These are phyloP conservation scores for Sarocladium oryzae DNA, from an alignment of 2,329 filamentous ascomycete species.

Conservation along the genomic window DNA sequence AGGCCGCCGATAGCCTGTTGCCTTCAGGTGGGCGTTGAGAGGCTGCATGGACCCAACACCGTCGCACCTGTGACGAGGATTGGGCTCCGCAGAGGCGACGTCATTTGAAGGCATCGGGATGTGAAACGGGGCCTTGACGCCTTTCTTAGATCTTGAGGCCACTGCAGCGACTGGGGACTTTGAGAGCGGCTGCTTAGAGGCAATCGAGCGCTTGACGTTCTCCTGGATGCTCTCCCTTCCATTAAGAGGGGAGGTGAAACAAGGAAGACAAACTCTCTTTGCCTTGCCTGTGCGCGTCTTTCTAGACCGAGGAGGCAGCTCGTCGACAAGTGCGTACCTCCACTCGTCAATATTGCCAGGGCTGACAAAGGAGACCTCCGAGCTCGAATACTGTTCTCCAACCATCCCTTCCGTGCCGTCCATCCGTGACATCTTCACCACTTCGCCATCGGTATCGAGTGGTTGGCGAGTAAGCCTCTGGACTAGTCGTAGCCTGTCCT, in stretches of 20 bases:
- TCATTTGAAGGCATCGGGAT: not conserved
- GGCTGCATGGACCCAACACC: not conserved
- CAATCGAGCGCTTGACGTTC: slow-evolving; percentile 6
- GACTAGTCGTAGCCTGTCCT: not conserved
- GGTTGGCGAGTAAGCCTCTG: not conserved
- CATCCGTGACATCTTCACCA: slow-evolving; percentile 18
- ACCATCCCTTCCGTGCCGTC: slow-evolving; percentile 21
- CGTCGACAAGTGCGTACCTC: slow-evolving; percentile 27
- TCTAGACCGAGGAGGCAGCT: slow-evolving; percentile 15
- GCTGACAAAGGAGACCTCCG: slow-evolving; percentile 25
- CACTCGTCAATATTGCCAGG: slow-evolving; percentile 25
- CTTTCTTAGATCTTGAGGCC: not conserved
- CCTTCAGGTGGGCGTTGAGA: not conserved
- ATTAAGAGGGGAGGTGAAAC: slow-evolving; percentile 14
- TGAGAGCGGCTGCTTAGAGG: too few relatives aligned
- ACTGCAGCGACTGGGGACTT: not conserved
- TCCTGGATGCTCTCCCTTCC: slow-evolving; percentile 8
- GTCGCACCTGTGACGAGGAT: not conserved
- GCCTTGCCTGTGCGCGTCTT: not conserved
- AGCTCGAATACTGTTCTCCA: slow-evolving; percentile 14
- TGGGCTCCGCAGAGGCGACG: not conserved
- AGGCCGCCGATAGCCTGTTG: slow-evolving; percentile 11
- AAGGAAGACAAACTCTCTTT: slow-evolving; percentile 22
- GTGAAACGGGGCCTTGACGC: not conserved
- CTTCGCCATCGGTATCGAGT: not conserved